Evolutionary conservation across 129 eudicot genomes (phyloP).

Genomic region (Scalesia atractyloides): DNA sequence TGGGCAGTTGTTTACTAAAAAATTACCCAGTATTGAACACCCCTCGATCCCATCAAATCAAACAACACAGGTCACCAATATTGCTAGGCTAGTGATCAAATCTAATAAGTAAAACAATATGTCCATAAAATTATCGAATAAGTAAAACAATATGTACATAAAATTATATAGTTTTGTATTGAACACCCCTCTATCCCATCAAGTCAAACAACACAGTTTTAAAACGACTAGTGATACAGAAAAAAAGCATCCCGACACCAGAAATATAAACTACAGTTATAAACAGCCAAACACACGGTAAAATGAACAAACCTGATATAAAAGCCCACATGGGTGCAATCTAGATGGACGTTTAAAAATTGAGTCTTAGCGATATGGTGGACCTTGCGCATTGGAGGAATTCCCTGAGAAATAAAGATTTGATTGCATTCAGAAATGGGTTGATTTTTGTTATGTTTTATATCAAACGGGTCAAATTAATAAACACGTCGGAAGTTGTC

Average conservation of each 20-base stretch:
- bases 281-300: constrained; percentile 2
- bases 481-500: neutral
- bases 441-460: neutral
- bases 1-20: too few species aligned
- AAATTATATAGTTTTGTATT: too few species aligned
- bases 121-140: too few species aligned
- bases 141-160: too few species aligned
- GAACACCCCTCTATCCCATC: too few species aligned
- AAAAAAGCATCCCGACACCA: constrained; percentile 3
- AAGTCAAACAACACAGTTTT: neutral
- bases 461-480: neutral
- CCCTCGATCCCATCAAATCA: too few species aligned
- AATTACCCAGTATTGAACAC: too few species aligned
- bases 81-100: too few species aligned
- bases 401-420: constrained; percentile 15
- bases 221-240: neutral
- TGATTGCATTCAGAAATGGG: neutral
- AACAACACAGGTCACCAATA: too few species aligned
- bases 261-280: neutral
- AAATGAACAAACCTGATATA: too few species aligned
- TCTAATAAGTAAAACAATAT: too few species aligned
- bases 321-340: neutral
- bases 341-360: neutral
- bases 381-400: neutral
- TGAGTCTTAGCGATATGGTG: constrained; percentile 7